A percentile compares a stretch with the other conserved stretches of the same genome.
Conservation (phyloP, 2,329 filamentous ascomycete genomes). For the Monosporascus ibericus region DNA sequence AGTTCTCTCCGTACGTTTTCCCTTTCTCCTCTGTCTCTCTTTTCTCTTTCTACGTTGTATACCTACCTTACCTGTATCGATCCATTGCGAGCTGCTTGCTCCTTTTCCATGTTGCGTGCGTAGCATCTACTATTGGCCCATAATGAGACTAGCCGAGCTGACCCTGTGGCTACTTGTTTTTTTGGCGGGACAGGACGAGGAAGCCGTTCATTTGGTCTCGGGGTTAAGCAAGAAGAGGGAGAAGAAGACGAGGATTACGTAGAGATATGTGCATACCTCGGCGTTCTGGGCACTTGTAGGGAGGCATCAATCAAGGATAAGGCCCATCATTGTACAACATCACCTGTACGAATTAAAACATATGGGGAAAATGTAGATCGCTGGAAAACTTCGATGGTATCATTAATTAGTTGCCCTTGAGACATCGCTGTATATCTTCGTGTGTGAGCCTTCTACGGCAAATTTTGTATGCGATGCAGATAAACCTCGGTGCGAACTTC, state of each 20-base stretch:
- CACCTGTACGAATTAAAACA: conserved; percentile 3
- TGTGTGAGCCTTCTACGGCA: too few relatives aligned
- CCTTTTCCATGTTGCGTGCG: too few relatives aligned
- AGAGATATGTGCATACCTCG: conserved; percentile 11
- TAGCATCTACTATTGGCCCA: too few relatives aligned
- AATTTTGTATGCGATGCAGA: too few relatives aligned
- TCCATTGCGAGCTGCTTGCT: too few relatives aligned
- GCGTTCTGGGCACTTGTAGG: conserved; percentile 8
- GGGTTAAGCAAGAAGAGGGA: conserved; percentile 10
- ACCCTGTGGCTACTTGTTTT: neutral
- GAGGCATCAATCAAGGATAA: neutral
- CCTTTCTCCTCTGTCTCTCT: neutral
- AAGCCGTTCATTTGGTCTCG: conserved; percentile 52
- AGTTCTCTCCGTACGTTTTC: conserved; percentile 74
- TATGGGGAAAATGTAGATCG: neutral
- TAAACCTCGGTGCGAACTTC: too few relatives aligned
- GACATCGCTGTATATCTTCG: neutral
- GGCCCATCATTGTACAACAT: neutral
- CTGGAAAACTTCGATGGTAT: conserved; percentile 1
- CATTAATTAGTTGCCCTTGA: neutral
- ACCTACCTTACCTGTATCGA: neutral
- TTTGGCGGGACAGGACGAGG: conserved; percentile 38
- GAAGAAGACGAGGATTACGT: conserved; percentile 1
- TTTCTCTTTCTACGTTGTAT: neutral
- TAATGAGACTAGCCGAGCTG: neutral